Percentiles rank a stretch among this genome's conserved stretches.
phyloP scores from a whole-genome alignment of 1,284 basidiomycete genomes.

The Ganoderma lucidum region DNA sequence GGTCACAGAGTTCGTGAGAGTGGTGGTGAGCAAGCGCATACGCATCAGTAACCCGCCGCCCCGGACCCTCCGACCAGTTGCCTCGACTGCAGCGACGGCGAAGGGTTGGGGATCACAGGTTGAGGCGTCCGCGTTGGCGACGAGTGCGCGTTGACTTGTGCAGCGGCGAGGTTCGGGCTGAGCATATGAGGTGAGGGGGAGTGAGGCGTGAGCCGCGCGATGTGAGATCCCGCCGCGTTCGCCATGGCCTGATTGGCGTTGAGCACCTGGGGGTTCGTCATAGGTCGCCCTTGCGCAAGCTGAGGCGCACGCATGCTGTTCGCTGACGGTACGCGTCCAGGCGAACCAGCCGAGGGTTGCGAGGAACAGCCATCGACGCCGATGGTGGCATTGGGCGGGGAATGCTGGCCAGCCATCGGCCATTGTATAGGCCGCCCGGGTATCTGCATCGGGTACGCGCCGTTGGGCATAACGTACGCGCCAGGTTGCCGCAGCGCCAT shows the following conservation, averaged over 20 bases:
- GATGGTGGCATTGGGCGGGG: slow-evolving; percentile 33
- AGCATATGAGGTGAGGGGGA: slow-evolving; percentile 64
- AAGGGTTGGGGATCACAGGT: slow-evolving; percentile 58
- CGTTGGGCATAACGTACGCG: slow-evolving; percentile 45
- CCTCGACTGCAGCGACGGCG: slow-evolving; percentile 71
- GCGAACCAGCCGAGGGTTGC: slow-evolving; percentile 43
- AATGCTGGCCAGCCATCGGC: slow-evolving; percentile 38
- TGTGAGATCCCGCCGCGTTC: slow-evolving; percentile 37
- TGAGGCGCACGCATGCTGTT: slow-evolving; percentile 50
- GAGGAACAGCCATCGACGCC: slow-evolving; percentile 41
- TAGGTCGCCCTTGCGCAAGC: slow-evolving; percentile 45
- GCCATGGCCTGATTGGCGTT: slow-evolving; percentile 47
- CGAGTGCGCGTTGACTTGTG: slow-evolving; percentile 50
- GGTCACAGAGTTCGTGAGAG: slow-evolving; percentile 21
- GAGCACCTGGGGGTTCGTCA: slow-evolving; percentile 44
- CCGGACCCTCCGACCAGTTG: slow-evolving; percentile 55
- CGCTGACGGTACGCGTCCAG: slow-evolving; percentile 61
- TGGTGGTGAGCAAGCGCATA: background rate
- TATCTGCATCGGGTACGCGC: slow-evolving; percentile 51
- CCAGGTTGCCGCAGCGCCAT: slow-evolving; percentile 40
- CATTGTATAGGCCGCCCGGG: slow-evolving; percentile 53
- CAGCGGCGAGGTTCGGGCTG: slow-evolving; percentile 53
- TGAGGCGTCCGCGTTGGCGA: slow-evolving; percentile 65
- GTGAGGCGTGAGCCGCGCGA: slow-evolving; percentile 45
- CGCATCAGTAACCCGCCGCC: slow-evolving; percentile 48